Evolutionary conservation across 2,329 filamentous ascomycete genomes (phyloP), one percentile per base, ranked within the genome.

Genomic region (Aspergillus awamori): DNA sequence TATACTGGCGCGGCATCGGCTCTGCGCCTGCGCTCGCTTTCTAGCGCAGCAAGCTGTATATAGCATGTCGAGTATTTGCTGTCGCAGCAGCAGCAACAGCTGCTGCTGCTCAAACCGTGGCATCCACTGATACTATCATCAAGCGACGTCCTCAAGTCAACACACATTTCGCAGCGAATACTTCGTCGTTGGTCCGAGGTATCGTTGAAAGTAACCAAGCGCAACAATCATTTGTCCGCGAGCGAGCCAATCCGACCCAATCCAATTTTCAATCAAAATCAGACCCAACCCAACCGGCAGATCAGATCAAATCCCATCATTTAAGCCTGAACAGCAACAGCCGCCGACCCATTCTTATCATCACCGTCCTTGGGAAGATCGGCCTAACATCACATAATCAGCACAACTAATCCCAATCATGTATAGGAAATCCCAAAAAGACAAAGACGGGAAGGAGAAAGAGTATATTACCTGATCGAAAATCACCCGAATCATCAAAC

Each of bases 401-500:
- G 17, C n/a, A 22, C n/a, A 22, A 33, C 13, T 10, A 24, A 5
- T 15, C 65, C 59, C 47, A 55, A 43, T 26, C 2, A 43, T 20
- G 53, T 49, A 48, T 26, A 17, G 17, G 22, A 28, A 36, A 10
- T 30, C 28, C 10, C 28, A 30, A 30, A 4, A 11, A 30, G 20
- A 30, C 28, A 30, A 30, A 30, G 28, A 30, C 28, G 10, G 2
- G 38, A 36, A 28, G 49, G 63, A 63, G 22, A 71, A 17, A 41
- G 6, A 47, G 48, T 60, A 58, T 73, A 88, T 70, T 77, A 95
- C 92, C 73, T 86, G 77, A 67, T 98, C 95, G 70, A 93, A 99
- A 51, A 99, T 96, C 13, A 99, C 93, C 61, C 89, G 82, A 60
- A 99, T 97, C 92, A 96, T 97, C 70, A 99, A 81, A 77, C 93